phyloP scores from a whole-genome alignment of 164 flowering plant species.

The Magnolia sinica region DNA sequence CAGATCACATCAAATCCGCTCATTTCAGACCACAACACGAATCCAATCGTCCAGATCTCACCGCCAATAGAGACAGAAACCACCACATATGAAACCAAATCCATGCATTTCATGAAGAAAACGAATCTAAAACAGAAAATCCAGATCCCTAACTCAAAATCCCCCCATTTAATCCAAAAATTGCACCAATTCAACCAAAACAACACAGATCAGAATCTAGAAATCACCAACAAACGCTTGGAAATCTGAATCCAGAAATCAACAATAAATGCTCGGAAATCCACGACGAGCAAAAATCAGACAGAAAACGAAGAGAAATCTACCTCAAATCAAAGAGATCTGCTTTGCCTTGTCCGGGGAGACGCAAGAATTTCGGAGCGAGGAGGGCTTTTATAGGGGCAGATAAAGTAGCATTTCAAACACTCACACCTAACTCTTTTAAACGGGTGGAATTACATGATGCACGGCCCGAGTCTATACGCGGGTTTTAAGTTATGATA shows the following conservation, averaged over 20 bases:
- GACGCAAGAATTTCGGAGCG: conserved; percentile 11
- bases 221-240: background rate
- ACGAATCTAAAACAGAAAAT: background rate
- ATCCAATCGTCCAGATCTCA: background rate
- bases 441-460: background rate
- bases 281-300: background rate
- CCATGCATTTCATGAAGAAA: background rate
- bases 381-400: conserved; percentile 2
- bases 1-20: conserved; percentile 9
- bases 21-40: background rate
- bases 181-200: background rate
- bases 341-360: background rate
- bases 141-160: background rate
- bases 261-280: no score
- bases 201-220: background rate
- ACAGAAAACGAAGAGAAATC: background rate
- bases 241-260: background rate
- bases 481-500: background rate
- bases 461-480: background rate
- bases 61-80: background rate
- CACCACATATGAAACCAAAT: background rate
- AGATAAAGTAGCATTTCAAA: background rate
- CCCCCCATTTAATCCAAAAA: background rate
- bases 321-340: conserved; percentile 7
- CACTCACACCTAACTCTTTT: background rate